Evolutionary conservation across 1,139 yeast genomes (phyloP), one percentile per base, ranked within the genome.

Genomic region (Candida tetrigidarum): DNA sequence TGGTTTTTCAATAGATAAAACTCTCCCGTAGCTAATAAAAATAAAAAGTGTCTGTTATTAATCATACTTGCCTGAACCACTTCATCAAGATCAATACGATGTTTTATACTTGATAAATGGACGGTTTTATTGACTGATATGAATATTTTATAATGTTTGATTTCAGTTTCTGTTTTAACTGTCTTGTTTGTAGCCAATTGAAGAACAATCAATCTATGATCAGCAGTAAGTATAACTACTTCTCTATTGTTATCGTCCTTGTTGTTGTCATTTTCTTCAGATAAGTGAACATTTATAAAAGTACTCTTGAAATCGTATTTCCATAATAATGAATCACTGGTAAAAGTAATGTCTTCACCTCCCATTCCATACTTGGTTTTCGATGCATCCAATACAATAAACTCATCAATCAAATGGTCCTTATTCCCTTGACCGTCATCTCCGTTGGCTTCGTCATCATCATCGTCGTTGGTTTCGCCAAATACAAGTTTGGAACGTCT

Each of bases 241-340:
- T 64, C 49, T 55, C 40, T 58, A 51, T 29, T 45, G 27, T 12
- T n/a, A n/a, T n/a, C n/a, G n/a, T 64, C 49, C 55, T 39, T 58
- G 50, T 29, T 45, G 27, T 12, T 35, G 5, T 34, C 20, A 4
- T 20, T 34, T 2, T 45, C 39, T 5, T 37, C 36, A 8, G 49
- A 47, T 8, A 52, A 50, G 14, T 56, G 52, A 41, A 62, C 54
- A 19, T 54, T 54, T 18, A 69, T 41, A 29, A 72, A 61, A 14
- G 55, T 49, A 38, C 60, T 63, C 36, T 64, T 61, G 47, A 74
- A 67, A 47, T 66, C 64, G 45, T 71, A 69, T 43, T 72, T 65
- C 78, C 78, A 74, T 8, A 71, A 54, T 23, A 74, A 63, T 39
- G 62, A 49, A 49, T 74, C 79, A 43, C 71, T 69, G 44, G 69